Evolutionary conservation across 768 basidiomycete species (phyloP), one percentile per base, ranked within the genome.

Genomic region (Phylloporus sp.): DNA sequence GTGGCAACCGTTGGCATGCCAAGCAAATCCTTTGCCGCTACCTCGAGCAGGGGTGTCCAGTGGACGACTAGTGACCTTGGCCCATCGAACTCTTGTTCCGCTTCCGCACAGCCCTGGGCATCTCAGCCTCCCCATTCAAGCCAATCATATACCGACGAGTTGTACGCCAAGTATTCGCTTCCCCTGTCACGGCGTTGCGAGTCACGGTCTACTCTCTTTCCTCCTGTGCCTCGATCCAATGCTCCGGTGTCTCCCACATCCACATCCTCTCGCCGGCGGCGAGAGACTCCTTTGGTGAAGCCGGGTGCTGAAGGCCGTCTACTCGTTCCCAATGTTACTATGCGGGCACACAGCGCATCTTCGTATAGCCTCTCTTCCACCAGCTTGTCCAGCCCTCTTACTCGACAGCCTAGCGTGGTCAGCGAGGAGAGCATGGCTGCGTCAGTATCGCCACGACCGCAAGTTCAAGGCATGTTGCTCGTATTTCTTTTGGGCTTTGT

Each of bases 301-400:
- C 72, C 71, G 6, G 77, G 76, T 33, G 82, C 79, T 0, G 75
- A 85, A 60, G 85, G 84, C 44, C 81, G 79, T 49, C 72, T 87
- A 10, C 70, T 86, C 4, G 74, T 78, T 10, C 77, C 77, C 4
- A 67, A 75, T 31, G 67, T 76, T 27, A 63, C 68, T 50, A 44
- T 60, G 41, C 57, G 53, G 13, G 55, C 52, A 28, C 59, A 66
- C 62, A 54, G 70, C 64, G 52, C 44, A 62, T 38, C 74, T 64
- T 48, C 57, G 73, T 46, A 66, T 37, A 58, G 60, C 41, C 42
- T 57, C 9, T 64, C 65, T 2, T 57, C 55, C 1, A 40, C 62
- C 9, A 55, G 64, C 45, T 29, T 59, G 23, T 63, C 61, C 42
- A 74, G 73, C 38, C 71, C 71, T 13, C 57, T 73, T 21, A 74